A percentile compares a stretch with the other conserved stretches of the same genome.
Evolutionary conservation across 2,329 filamentous ascomycete genomes (phyloP).

Genomic region (Penicillium sp.): DNA sequence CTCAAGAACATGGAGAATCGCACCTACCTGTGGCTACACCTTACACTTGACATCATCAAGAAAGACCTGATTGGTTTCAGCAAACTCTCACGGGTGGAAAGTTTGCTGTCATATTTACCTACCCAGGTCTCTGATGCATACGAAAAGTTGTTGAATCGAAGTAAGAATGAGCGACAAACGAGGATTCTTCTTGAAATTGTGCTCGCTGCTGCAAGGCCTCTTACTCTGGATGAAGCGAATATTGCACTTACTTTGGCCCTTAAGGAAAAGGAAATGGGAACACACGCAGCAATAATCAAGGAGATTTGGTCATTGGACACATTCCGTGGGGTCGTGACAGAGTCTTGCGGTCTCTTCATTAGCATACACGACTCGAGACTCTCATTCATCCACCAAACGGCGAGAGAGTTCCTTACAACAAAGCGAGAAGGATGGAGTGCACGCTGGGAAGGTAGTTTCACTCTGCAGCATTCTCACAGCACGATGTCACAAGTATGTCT

Average conservation of each 20-base stretch:
- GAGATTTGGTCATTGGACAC: neutral
- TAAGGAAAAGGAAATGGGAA: neutral
- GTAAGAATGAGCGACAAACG: neutral
- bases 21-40: constrained; percentile 37
- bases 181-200: neutral
- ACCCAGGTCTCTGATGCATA: neutral
- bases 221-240: neutral
- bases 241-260: neutral
- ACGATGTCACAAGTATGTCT: neutral
- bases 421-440: neutral
- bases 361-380: neutral
- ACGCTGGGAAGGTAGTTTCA: neutral
- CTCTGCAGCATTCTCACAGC: neutral
- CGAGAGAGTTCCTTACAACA: neutral
- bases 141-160: neutral
- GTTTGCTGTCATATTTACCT: neutral
- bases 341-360: neutral
- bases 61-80: neutral
- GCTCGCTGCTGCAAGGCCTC: neutral
- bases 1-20: constrained; percentile 26
- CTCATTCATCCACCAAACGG: constrained; percentile 3
- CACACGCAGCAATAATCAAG: neutral
- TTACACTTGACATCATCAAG: constrained; percentile 22
- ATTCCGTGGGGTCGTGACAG: neutral
- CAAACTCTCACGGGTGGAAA: neutral